A percentile compares a stretch with the other conserved stretches of the same genome.
These are phyloP conservation scores for Vicia villosa DNA, from an alignment of 306 rosid species.

Conservation along the genomic window DNA sequence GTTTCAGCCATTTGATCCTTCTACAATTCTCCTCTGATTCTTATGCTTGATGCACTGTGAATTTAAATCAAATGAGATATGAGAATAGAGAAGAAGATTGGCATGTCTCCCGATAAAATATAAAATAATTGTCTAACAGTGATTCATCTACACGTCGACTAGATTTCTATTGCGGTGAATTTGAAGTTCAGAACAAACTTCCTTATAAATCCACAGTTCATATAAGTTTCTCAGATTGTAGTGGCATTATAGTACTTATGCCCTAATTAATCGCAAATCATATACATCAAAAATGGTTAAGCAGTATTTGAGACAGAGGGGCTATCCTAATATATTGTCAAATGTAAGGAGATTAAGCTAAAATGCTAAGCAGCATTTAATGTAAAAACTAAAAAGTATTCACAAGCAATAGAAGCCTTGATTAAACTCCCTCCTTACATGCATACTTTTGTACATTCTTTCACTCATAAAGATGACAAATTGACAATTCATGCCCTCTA, in stretches of 20 bases:
- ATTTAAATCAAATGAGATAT: slow-evolving; percentile 19
- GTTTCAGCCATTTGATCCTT: slow-evolving; percentile 49
- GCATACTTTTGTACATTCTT: neutral
- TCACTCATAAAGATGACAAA: neutral
- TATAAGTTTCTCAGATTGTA: neutral
- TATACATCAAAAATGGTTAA: neutral
- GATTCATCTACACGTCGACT: neutral
- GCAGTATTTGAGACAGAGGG: neutral
- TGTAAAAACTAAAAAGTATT: neutral
- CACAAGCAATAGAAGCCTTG: neutral
- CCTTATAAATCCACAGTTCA: slow-evolving; percentile 1
- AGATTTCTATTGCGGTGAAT: neutral
- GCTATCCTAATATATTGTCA: neutral
- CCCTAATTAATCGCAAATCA: slow-evolving; percentile 2
- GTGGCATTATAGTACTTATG: neutral
- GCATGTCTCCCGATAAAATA: neutral
- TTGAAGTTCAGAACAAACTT: neutral
- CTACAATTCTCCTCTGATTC: neutral
- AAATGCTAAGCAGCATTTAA: neutral
- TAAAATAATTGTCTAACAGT: neutral
- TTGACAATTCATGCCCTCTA: neutral
- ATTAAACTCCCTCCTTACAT: neutral
- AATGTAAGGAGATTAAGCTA: slow-evolving; percentile 1
- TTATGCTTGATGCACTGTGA: slow-evolving; percentile 29
- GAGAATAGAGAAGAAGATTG: neutral